Percentiles rank a stretch among this genome's conserved stretches.
These are phyloP conservation scores for Roridomyces roridus DNA, from an alignment of 768 basidiomycete species.

Conservation along the genomic window DNA sequence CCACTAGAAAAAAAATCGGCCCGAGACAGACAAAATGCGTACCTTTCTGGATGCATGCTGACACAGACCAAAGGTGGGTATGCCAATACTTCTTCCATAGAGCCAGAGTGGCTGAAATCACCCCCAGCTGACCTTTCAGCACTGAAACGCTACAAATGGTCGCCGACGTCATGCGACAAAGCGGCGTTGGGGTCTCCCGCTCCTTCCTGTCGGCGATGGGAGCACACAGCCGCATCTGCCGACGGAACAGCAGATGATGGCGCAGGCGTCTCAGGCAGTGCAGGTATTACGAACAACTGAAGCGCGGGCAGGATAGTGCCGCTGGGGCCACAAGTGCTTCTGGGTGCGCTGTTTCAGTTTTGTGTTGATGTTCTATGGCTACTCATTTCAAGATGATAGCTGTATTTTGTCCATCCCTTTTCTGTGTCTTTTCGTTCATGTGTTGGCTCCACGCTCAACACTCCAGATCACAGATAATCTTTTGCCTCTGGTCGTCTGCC, in stretches of 20 bases:
- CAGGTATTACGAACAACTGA: slow-evolving; percentile 55
- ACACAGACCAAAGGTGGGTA: slow-evolving; percentile 59
- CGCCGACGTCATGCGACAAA: slow-evolving; percentile 55
- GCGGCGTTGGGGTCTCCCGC: slow-evolving; percentile 74
- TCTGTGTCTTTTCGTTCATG: too few species aligned
- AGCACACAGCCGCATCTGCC: slow-evolving; percentile 33
- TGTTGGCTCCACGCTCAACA: too few species aligned
- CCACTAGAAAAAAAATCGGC: too few species aligned
- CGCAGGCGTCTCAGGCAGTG: slow-evolving; percentile 47
- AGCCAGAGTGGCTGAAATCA: too few species aligned
- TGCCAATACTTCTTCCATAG: neutral
- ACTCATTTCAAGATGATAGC: too few species aligned
- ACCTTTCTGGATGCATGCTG: slow-evolving; percentile 59
- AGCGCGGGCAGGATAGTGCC: slow-evolving; percentile 62
- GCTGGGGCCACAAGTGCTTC: slow-evolving; percentile 54
- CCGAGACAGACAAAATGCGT: slow-evolving; percentile 61
- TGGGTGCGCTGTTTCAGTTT: too few species aligned
- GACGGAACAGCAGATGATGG: slow-evolving; percentile 53
- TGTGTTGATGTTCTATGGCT: too few species aligned
- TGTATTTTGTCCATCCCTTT: too few species aligned
- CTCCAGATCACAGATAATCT: too few species aligned
- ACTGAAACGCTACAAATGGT: slow-evolving; percentile 55
- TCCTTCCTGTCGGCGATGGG: slow-evolving; percentile 37
- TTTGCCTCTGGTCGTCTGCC: too few species aligned
- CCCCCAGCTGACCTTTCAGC: slow-evolving; percentile 50